Evolutionary conservation across 176 grass and related monocot species (phyloP).

Genomic region (Areca catechu): DNA sequence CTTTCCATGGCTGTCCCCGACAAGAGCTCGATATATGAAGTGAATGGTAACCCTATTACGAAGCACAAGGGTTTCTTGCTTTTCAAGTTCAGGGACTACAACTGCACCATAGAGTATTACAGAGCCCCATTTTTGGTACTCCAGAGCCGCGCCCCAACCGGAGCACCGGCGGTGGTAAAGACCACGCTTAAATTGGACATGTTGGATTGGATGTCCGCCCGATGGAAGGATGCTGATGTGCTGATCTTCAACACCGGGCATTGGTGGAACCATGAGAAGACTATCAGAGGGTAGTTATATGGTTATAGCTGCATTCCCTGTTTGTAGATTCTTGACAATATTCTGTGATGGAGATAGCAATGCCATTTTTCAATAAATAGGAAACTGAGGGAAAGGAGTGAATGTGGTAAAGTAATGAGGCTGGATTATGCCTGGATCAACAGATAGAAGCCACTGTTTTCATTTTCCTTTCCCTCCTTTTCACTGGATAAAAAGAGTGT

Average conservation of each 20-base stretch:
- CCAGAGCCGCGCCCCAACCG: conserved; percentile 41
- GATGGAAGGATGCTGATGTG: conserved; percentile 71
- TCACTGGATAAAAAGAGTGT: too few species aligned
- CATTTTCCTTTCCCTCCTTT: too few species aligned
- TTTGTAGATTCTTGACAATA: too few species aligned
- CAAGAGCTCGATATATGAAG: conserved; percentile 39
- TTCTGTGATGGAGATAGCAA: too few species aligned
- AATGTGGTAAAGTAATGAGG: too few species aligned
- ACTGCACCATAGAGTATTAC: conserved; percentile 84
- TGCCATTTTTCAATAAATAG: too few species aligned
- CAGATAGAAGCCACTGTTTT: too few species aligned
- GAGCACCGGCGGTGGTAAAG: conserved; percentile 37
- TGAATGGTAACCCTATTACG: conserved; percentile 36
- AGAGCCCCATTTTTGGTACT: conserved; percentile 74
- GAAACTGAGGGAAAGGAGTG: too few species aligned
- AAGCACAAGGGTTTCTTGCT: conserved; percentile 66
- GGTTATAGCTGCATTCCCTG: not conserved
- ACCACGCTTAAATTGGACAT: conserved; percentile 49
- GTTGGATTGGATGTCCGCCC: conserved; percentile 68
- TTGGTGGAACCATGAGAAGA: conserved; percentile 92
- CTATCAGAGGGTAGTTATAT: conserved; percentile 50
- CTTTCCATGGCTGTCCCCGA: conserved; percentile 26
- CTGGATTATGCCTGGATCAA: too few species aligned
- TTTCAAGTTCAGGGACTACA: conserved; percentile 79
- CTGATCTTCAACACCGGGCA: conserved; percentile 84